Percentiles rank a stretch among this genome's conserved stretches.
phyloP scores from a whole-genome alignment of 257 asterid genomes.

The Anisodus tanguticus region DNA sequence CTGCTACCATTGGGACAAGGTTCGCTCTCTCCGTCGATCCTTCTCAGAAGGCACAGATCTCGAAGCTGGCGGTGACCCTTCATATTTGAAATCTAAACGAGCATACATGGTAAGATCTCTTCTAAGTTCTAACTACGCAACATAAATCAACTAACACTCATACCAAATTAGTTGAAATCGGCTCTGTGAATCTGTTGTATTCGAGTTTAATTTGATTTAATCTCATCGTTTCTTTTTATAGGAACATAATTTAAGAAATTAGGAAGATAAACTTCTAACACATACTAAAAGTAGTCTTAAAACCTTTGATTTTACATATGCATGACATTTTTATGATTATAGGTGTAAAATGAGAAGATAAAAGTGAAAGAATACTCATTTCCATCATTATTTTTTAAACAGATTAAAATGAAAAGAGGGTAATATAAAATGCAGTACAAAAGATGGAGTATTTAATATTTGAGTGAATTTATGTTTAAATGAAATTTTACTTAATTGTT shows the following conservation, averaged over 20 bases:
- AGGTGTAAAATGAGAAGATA: not conserved
- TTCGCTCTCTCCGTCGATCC: conserved; percentile 67
- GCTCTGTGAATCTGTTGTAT: not conserved
- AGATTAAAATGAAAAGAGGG: not conserved
- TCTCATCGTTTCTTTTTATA: not conserved
- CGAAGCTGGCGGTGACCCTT: conserved; percentile 48
- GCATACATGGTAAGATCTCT: conserved; percentile 46
- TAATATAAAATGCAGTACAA: not conserved
- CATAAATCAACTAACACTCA: not conserved
- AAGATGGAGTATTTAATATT: not conserved
- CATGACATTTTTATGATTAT: not conserved
- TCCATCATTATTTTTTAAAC: not conserved
- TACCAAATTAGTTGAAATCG: not conserved
- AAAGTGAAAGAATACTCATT: not conserved
- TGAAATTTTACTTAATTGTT: not conserved
- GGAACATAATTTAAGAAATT: too few relatives aligned
- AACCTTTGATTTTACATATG: not conserved
- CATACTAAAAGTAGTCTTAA: too few relatives aligned
- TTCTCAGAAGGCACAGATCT: conserved; percentile 33
- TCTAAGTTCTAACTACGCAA: too few relatives aligned
- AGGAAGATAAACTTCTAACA: not conserved
- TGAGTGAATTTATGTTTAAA: not conserved
- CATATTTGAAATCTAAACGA: conserved; percentile 50
- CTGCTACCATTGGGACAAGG: conserved; percentile 97
- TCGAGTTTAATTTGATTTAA: not conserved